Evolutionary conservation across 352 stramenopile genomes (phyloP).

Genomic region (Pythium guiyangense): DNA sequence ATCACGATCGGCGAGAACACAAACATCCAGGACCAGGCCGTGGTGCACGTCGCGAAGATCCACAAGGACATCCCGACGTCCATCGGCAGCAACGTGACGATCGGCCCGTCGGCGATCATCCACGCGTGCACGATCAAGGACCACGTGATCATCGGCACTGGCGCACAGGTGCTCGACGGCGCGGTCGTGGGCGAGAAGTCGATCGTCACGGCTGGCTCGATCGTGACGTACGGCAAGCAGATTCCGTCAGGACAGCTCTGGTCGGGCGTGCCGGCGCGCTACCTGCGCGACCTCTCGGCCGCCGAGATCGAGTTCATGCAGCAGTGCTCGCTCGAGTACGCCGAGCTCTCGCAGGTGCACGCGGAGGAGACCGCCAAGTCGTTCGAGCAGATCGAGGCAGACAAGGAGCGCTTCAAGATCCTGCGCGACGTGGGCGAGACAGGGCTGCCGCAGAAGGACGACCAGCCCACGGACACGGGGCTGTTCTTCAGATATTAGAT

Average conservation of each 20-base stretch:
- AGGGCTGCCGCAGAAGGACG: slow-evolving; percentile 63
- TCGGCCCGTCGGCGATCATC: slow-evolving; percentile 85
- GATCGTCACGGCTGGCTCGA: slow-evolving; percentile 88
- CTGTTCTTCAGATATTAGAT: slow-evolving; percentile 90
- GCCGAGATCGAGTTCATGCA: slow-evolving; percentile 89
- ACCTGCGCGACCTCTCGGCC: slow-evolving; percentile 78
- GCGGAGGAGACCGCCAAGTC: slow-evolving; percentile 72
- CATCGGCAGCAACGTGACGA: slow-evolving; percentile 90
- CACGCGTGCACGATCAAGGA: slow-evolving; percentile 92
- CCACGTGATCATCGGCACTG: slow-evolving; percentile 91
- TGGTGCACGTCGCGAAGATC: slow-evolving; percentile 94
- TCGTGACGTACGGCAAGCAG: slow-evolving; percentile 83
- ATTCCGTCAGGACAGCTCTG: slow-evolving; percentile 89
- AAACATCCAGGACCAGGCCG: slow-evolving; percentile 90
- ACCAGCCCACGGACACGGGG: slow-evolving; percentile 71
- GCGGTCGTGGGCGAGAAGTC: slow-evolving; percentile 84
- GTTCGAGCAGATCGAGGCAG: slow-evolving; percentile 79
- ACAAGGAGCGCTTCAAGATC: slow-evolving; percentile 74
- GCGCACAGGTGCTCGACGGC: slow-evolving; percentile 88
- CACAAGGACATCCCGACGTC: slow-evolving; percentile 87
- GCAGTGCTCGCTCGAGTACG: slow-evolving; percentile 84
- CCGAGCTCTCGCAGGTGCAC: slow-evolving; percentile 73
- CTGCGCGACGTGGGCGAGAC: slow-evolving; percentile 77
- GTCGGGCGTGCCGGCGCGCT: slow-evolving; percentile 79
- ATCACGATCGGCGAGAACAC: slow-evolving; percentile 93